phyloP scores from a whole-genome alignment of 1,284 basidiomycete species.

The Farysia itapuensis region DNA sequence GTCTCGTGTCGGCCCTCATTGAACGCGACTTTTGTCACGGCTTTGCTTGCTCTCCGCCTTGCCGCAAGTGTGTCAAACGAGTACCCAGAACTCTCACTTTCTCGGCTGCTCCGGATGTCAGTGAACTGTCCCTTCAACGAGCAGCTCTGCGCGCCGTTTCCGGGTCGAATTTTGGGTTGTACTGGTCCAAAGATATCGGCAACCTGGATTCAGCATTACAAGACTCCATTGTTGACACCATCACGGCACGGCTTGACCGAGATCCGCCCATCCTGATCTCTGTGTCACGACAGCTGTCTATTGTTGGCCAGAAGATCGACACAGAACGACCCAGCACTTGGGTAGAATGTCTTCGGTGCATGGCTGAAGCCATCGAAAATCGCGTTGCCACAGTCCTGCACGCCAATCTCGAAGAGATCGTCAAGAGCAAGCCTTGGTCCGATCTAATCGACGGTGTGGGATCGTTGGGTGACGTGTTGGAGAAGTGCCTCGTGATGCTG shows the following conservation, averaged over 20 bases:
- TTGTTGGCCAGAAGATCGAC: constrained; percentile 41
- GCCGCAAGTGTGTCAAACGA: constrained; percentile 47
- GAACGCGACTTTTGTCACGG: constrained; percentile 52
- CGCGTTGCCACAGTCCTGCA: constrained; percentile 32
- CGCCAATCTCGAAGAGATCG: constrained; percentile 31
- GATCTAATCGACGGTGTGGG: constrained; percentile 45
- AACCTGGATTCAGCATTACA: constrained; percentile 39
- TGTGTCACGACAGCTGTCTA: constrained; percentile 39
- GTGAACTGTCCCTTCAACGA: constrained; percentile 26
- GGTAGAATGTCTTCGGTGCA: constrained; percentile 47
- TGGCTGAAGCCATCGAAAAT: constrained; percentile 46
- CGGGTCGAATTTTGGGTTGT: constrained; percentile 45
- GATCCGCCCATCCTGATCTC: constrained; percentile 19
- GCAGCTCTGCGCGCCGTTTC: constrained; percentile 31
- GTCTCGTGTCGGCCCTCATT: constrained; percentile 38
- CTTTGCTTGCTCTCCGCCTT: constrained; percentile 49
- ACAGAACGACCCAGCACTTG: constrained; percentile 38
- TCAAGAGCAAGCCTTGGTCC: constrained; percentile 33
- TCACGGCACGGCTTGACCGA: constrained; percentile 12
- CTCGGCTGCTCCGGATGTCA: constrained; percentile 39
- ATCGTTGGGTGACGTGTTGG: constrained; percentile 43
- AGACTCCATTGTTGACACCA: constrained; percentile 28
- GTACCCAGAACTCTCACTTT: constrained; percentile 49
- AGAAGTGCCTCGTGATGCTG: constrained; percentile 45
- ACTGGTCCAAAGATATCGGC: constrained; percentile 52